These are phyloP conservation scores for Trichoderma sp. DNA, from an alignment of 2,329 filamentous ascomycete genomes.

Conservation along the genomic window DNA sequence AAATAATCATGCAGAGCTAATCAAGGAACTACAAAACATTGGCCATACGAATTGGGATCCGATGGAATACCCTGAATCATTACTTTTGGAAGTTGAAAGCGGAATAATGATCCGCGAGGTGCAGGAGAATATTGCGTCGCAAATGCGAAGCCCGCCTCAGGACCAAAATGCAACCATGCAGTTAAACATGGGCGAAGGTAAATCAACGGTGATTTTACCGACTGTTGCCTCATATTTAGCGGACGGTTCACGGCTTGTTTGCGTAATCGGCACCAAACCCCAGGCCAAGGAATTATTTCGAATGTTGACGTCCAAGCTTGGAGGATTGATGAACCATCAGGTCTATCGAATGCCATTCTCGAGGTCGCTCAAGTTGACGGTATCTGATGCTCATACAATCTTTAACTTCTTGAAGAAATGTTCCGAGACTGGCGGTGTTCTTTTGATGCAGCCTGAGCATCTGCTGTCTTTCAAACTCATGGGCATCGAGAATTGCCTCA, in stretches of 20 bases:
- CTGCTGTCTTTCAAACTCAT: constrained; percentile 64
- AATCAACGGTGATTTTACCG: constrained; percentile 68
- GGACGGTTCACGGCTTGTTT: constrained; percentile 51
- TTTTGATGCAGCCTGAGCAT: constrained; percentile 65
- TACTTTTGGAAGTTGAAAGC: constrained; percentile 66
- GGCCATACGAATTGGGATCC: constrained; percentile 61
- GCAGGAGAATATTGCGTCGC: constrained; percentile 57
- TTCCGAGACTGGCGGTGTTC: constrained; percentile 47
- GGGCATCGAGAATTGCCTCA: constrained; percentile 53
- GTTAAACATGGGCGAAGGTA: constrained; percentile 72
- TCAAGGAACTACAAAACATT: background rate
- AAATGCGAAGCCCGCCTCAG: constrained; percentile 51
- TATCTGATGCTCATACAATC: background rate
- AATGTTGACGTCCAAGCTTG: constrained; percentile 38
- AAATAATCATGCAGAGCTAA: background rate
- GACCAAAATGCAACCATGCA: constrained; percentile 58
- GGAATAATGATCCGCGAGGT: constrained; percentile 61
- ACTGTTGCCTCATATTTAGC: constrained; percentile 58
- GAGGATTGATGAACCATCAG: constrained; percentile 37
- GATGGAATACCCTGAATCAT: constrained; percentile 54
- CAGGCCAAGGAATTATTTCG: constrained; percentile 59
- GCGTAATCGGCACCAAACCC: constrained; percentile 63
- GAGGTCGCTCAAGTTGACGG: background rate
- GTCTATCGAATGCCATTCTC: constrained; percentile 62
- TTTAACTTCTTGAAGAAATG: background rate